Conservation (phyloP, 1,284 basidiomycete species). For the Malassezia sympodialis region DNA sequence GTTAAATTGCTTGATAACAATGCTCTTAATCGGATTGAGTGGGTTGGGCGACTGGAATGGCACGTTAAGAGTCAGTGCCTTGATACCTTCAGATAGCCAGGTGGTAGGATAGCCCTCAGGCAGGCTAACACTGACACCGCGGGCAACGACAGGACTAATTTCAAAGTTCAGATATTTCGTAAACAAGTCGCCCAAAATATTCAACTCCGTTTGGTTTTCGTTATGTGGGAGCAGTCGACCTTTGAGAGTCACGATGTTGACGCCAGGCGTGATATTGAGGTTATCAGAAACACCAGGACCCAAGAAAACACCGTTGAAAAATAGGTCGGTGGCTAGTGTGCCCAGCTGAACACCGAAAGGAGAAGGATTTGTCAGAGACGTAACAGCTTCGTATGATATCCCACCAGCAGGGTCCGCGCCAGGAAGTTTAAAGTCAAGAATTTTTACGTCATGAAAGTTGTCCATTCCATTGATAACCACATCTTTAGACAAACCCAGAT, state of each 20-base stretch:
- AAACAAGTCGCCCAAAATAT: slow-evolving; percentile 58
- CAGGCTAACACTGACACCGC: slow-evolving; percentile 53
- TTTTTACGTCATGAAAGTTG: slow-evolving; percentile 57
- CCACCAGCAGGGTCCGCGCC: slow-evolving; percentile 62
- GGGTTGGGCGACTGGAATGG: slow-evolving; percentile 57
- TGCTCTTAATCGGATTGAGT: slow-evolving; percentile 62
- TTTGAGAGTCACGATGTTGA: slow-evolving; percentile 58
- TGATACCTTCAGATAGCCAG: slow-evolving; percentile 61
- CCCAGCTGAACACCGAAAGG: slow-evolving; percentile 64
- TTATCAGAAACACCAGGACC: slow-evolving; percentile 54
- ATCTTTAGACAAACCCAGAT: slow-evolving; percentile 31
- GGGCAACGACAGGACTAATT: slow-evolving; percentile 56
- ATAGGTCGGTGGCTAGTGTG: slow-evolving; percentile 59
- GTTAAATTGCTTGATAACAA: slow-evolving; percentile 59
- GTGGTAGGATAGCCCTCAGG: slow-evolving; percentile 54
- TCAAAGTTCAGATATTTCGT: slow-evolving; percentile 65
- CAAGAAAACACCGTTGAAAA: slow-evolving; percentile 57
- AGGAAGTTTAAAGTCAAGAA: slow-evolving; percentile 63
- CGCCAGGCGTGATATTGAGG: slow-evolving; percentile 49
- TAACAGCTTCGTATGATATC: slow-evolving; percentile 59
- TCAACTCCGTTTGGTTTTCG: slow-evolving; percentile 52
- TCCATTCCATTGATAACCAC: slow-evolving; percentile 56
- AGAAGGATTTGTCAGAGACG: slow-evolving; percentile 60
- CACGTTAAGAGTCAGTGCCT: slow-evolving; percentile 56
- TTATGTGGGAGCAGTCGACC: slow-evolving; percentile 59